A percentile compares a stretch with the other conserved stretches of the same genome.
Evolutionary conservation across 129 eudicot species (phyloP).

Genomic region (Lonicera japonica): DNA sequence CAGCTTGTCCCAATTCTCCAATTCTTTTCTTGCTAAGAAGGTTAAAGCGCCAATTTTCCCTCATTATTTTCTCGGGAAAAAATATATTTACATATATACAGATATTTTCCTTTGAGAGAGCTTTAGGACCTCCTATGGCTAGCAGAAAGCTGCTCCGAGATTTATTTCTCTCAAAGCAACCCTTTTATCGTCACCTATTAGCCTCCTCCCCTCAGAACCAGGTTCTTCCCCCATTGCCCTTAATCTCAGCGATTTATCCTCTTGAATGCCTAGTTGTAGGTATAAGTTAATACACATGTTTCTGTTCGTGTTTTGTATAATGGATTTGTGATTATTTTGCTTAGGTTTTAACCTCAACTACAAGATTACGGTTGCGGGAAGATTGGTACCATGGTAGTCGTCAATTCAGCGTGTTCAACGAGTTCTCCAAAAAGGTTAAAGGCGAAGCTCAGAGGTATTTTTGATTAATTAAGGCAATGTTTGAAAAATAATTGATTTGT

Average conservation of each 20-base stretch:
- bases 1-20: too few species aligned
- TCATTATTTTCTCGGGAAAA: too few species aligned
- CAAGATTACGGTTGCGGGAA: slow-evolving; percentile 10
- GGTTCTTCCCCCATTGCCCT: background rate
- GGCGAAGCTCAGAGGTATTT: slow-evolving; percentile 8
- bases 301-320: background rate
- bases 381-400: slow-evolving; percentile 5
- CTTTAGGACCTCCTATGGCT: slow-evolving; percentile 1
- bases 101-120: too few species aligned
- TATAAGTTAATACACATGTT: too few species aligned
- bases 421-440: slow-evolving; percentile 2
- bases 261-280: too few species aligned
- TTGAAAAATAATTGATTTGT: too few species aligned
- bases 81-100: too few species aligned
- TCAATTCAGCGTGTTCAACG: slow-evolving; percentile 12
- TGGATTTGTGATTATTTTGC: background rate
- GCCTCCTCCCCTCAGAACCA: background rate
- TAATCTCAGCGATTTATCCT: too few species aligned
- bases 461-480: too few species aligned
- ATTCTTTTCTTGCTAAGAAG: too few species aligned
- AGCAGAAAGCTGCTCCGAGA: slow-evolving; percentile 9
- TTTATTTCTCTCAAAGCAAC: background rate
- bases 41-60: too few species aligned
- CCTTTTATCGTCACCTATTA: slow-evolving; percentile 3
- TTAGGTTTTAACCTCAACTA: slow-evolving; percentile 3